Conservation (phyloP, 2,329 filamentous ascomycete genomes). For the Fusarium sp. region DNA sequence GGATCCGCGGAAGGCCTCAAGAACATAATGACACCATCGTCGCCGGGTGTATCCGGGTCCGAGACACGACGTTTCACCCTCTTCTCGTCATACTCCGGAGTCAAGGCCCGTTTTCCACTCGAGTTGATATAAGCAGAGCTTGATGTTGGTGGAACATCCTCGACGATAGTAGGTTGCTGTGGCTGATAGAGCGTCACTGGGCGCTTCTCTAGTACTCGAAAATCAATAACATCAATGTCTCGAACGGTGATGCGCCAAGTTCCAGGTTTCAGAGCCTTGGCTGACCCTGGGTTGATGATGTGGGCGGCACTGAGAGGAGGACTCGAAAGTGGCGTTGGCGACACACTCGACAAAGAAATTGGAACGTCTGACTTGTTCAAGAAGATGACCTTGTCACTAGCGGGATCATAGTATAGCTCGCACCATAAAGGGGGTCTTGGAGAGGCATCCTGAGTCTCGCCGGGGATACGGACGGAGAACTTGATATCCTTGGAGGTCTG, state of each 20-base stretch:
- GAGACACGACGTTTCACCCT: slow-evolving; percentile 61
- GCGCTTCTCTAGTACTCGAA: slow-evolving; percentile 70
- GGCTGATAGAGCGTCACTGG: slow-evolving; percentile 59
- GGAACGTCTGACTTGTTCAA: slow-evolving; percentile 69
- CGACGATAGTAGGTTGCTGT: slow-evolving; percentile 47
- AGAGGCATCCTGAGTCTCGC: slow-evolving; percentile 60
- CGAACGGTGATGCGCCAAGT: slow-evolving; percentile 70
- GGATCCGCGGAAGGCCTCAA: slow-evolving; percentile 65
- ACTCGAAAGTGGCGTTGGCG: slow-evolving; percentile 57
- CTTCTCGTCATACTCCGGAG: slow-evolving; percentile 61
- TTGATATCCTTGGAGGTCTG: slow-evolving; percentile 73
- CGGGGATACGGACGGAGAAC: slow-evolving; percentile 70
- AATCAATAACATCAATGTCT: slow-evolving; percentile 67
- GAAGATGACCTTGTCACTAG: slow-evolving; percentile 71
- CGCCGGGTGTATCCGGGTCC: slow-evolving; percentile 47
- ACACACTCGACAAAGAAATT: slow-evolving; percentile 64
- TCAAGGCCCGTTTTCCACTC: slow-evolving; percentile 67
- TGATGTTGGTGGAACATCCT: slow-evolving; percentile 50
- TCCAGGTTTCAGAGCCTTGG: slow-evolving; percentile 66
- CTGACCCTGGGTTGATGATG: slow-evolving; percentile 61
- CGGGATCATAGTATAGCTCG: slow-evolving; percentile 72
- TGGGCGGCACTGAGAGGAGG: slow-evolving; percentile 60
- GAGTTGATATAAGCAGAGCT: slow-evolving; percentile 59
- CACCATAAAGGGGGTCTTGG: slow-evolving; percentile 69
- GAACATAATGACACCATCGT: slow-evolving; percentile 70